A percentile compares a stretch with the other conserved stretches of the same genome.
These are phyloP conservation scores for Ustanciosporium gigantosporum DNA, from an alignment of 1,284 basidiomycete species.

Conservation along the genomic window DNA sequence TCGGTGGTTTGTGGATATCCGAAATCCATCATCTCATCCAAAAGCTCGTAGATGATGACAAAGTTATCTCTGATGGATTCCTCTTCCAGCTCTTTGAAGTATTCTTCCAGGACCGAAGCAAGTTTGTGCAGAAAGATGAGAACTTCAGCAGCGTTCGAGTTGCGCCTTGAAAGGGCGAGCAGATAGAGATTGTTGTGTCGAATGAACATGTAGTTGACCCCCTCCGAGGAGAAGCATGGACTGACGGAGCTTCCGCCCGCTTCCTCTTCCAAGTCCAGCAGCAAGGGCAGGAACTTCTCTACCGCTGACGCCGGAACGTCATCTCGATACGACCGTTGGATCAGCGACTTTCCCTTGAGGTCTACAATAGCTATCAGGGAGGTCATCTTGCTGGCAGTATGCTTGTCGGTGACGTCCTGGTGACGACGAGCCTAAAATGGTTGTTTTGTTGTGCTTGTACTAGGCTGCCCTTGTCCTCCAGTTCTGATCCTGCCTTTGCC, in stretches of 20 bases:
- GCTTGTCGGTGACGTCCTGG: too few species aligned
- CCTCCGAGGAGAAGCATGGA: constrained; percentile 79
- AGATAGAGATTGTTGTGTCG: constrained; percentile 96
- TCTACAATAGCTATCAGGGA: constrained; percentile 85
- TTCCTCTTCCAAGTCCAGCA: constrained; percentile 97
- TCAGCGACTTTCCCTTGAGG: constrained; percentile 96
- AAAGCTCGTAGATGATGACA: constrained; percentile 87
- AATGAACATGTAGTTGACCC: constrained; percentile 95
- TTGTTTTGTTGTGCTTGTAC: not conserved
- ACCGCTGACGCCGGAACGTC: constrained; percentile 87
- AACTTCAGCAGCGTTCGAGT: constrained; percentile 93
- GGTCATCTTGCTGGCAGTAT: too few species aligned
- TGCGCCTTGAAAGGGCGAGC: constrained; percentile 91
- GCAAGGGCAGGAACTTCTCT: constrained; percentile 89
- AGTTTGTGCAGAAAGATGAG: constrained; percentile 96
- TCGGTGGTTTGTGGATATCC: constrained; percentile 99
- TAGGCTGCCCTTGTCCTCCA: too few species aligned
- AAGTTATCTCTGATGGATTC: constrained; percentile 99
- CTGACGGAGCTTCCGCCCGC: constrained; percentile 73
- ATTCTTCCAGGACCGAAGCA: constrained; percentile 78
- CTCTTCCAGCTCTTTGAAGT: constrained; percentile 99
- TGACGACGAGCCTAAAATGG: too few species aligned
- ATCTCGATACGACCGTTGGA: constrained; percentile 96
- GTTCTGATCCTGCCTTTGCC: too few species aligned
- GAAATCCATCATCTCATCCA: constrained; percentile 99